phyloP scores from a whole-genome alignment of 2,329 filamentous ascomycete species.

The Aspergillus sp. region DNA sequence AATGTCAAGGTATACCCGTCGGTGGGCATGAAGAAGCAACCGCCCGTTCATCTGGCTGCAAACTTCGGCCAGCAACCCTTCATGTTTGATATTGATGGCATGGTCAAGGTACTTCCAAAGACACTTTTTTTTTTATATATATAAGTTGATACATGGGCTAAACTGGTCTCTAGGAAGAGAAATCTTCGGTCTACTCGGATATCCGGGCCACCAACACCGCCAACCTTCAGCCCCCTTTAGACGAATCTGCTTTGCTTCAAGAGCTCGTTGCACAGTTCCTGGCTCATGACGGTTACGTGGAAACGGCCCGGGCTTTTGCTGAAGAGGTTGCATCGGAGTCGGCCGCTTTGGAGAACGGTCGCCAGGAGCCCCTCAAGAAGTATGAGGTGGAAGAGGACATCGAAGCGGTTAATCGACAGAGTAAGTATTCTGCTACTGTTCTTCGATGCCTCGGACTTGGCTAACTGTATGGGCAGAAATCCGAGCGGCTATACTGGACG shows the following conservation, averaged over 20 bases:
- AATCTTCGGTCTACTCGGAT: constrained; percentile 56
- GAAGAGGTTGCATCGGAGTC: constrained; percentile 76
- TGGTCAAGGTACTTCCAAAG: constrained; percentile 66
- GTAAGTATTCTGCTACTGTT: constrained; percentile 51
- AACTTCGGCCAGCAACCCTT: constrained; percentile 74
- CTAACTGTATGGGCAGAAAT: constrained; percentile 60
- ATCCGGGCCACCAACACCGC: constrained; percentile 62
- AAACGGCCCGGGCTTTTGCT: constrained; percentile 85
- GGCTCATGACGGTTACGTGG: constrained; percentile 92
- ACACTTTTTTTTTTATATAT: too few relatives aligned
- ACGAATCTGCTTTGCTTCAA: constrained; percentile 78
- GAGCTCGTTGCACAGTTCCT: constrained; percentile 83
- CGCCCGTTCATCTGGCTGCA: constrained; percentile 56
- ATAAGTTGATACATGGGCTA: too few relatives aligned
- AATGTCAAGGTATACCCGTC: constrained; percentile 52
- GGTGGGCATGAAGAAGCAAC: constrained; percentile 64
- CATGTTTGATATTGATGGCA: constrained; percentile 83
- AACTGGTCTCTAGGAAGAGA: constrained; percentile 54
- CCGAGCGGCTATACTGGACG: constrained; percentile 80
- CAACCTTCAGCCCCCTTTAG: constrained; percentile 61
- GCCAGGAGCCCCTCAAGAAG: constrained; percentile 52
- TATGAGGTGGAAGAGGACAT: constrained; percentile 75
- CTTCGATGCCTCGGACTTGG: not conserved
- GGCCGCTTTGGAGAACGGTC: constrained; percentile 63
- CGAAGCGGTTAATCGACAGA: constrained; percentile 82